Evolutionary conservation across 1,284 basidiomycete species (phyloP).

Genomic region (Ustilago nuda): DNA sequence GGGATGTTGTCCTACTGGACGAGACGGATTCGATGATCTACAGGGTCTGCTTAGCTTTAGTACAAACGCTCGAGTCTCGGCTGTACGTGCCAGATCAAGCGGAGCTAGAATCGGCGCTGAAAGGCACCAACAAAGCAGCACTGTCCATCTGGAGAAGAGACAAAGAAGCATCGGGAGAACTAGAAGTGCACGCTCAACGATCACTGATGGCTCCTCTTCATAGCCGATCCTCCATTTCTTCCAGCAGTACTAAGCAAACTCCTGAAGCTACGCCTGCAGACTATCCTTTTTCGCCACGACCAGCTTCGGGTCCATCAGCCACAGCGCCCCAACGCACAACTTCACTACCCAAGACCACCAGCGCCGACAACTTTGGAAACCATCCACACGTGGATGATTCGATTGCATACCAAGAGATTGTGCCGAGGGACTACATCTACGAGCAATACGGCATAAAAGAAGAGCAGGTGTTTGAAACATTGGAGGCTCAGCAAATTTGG

Average conservation of each 20-base stretch:
- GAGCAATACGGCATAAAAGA: slow-evolving; percentile 64
- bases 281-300: background rate
- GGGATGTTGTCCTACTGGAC: slow-evolving; percentile 64
- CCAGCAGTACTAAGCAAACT: background rate
- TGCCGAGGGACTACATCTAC: slow-evolving; percentile 62
- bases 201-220: slow-evolving; percentile 2
- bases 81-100: slow-evolving; percentile 59
- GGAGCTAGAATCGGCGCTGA: slow-evolving; percentile 55
- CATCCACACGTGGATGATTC: background rate
- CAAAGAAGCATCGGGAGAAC: slow-evolving; percentile 26
- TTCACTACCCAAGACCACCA: slow-evolving; percentile 2
- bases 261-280: background rate
- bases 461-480: slow-evolving; percentile 48
- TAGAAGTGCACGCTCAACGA: slow-evolving; percentile 8
- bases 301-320: background rate
- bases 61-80: slow-evolving; percentile 58
- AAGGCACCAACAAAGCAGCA: slow-evolving; percentile 57
- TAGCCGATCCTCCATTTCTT: slow-evolving; percentile 7
- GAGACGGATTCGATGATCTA: slow-evolving; percentile 60
- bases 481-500: slow-evolving; percentile 59
- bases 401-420: slow-evolving; percentile 6
- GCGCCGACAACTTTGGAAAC: background rate
- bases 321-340: slow-evolving; percentile 7
- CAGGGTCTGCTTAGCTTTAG: slow-evolving; percentile 57
- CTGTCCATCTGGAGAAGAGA: slow-evolving; percentile 59